Evolutionary conservation across 2,329 filamentous ascomycete genomes (phyloP).

Genomic region (Aspergillus phoenicis): DNA sequence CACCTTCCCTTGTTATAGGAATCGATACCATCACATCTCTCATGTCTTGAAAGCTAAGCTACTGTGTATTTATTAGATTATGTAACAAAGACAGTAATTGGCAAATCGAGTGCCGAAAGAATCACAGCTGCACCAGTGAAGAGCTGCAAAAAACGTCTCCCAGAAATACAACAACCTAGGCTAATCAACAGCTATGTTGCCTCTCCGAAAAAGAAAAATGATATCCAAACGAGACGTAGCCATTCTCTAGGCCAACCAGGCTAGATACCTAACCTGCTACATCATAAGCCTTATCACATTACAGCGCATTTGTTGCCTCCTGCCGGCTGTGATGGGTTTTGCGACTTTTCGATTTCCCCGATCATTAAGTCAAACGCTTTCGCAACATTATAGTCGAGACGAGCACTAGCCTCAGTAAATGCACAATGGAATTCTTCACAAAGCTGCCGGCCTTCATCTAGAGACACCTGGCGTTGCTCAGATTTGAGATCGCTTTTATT

Average conservation of each 20-base stretch:
- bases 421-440: slow-evolving; percentile 87
- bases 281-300: slow-evolving; percentile 64
- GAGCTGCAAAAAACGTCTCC: background rate
- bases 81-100: background rate
- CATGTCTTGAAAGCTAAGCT: background rate
- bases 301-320: slow-evolving; percentile 78
- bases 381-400: slow-evolving; percentile 90
- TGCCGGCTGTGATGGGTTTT: slow-evolving; percentile 83
- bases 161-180: background rate
- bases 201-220: background rate
- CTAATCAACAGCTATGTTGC: background rate
- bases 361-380: slow-evolving; percentile 95
- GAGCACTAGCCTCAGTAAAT: slow-evolving; percentile 91
- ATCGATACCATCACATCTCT: background rate
- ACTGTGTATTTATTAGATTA: background rate
- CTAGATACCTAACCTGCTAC: background rate
- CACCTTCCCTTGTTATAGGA: background rate
- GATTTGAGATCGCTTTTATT: slow-evolving; percentile 95
- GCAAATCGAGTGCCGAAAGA: background rate
- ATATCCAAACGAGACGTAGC: background rate
- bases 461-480: slow-evolving; percentile 86
- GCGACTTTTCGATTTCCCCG: slow-evolving; percentile 88
- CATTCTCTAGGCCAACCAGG: background rate
- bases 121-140: background rate
- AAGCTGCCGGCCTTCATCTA: slow-evolving; percentile 82